Evolutionary conservation across 2,329 filamentous ascomycete genomes (phyloP).

Genomic region (Cordyceps farinosa): DNA sequence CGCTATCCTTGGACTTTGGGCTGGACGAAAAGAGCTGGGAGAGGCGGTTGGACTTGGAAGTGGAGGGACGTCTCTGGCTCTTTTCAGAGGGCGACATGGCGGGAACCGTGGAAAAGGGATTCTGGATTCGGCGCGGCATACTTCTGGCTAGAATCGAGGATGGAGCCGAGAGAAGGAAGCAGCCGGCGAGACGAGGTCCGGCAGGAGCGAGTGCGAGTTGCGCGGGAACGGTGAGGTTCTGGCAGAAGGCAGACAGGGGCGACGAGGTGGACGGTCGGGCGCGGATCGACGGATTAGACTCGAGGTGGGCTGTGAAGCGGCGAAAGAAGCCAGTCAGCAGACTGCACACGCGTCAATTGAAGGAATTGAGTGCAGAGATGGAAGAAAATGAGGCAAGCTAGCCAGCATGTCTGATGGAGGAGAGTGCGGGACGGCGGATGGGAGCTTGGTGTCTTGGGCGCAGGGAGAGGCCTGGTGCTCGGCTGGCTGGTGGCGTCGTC

Average conservation of each 20-base stretch:
- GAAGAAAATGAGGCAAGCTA: neutral
- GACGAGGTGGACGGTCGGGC: neutral
- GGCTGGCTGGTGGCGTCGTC: neutral
- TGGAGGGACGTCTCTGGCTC: constrained; percentile 55
- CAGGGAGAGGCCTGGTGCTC: constrained; percentile 7
- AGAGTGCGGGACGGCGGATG: constrained; percentile 4
- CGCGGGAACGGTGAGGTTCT: neutral
- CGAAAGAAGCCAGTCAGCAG: constrained; percentile 4
- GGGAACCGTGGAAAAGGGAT: constrained; percentile 52
- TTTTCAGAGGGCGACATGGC: constrained; percentile 47
- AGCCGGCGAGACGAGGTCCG: constrained; percentile 4
- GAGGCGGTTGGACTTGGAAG: constrained; percentile 71
- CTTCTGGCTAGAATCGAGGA: constrained; percentile 29
- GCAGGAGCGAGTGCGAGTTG: neutral
- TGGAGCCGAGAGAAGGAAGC: constrained; percentile 7
- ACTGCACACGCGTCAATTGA: constrained; percentile 2
- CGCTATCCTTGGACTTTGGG: constrained; percentile 65
- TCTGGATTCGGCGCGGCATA: constrained; percentile 58
- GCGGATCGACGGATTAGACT: neutral
- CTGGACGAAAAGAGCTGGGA: constrained; percentile 79
- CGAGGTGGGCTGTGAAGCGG: neutral
- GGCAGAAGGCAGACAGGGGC: neutral
- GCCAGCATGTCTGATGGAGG: constrained; percentile 1
- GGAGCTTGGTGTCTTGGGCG: constrained; percentile 1
- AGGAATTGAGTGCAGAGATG: neutral